A percentile compares a stretch with the other conserved stretches of the same genome.
Evolutionary conservation across 176 grass and related monocot genomes (phyloP).

Genomic region (Musa troglodytarum): DNA sequence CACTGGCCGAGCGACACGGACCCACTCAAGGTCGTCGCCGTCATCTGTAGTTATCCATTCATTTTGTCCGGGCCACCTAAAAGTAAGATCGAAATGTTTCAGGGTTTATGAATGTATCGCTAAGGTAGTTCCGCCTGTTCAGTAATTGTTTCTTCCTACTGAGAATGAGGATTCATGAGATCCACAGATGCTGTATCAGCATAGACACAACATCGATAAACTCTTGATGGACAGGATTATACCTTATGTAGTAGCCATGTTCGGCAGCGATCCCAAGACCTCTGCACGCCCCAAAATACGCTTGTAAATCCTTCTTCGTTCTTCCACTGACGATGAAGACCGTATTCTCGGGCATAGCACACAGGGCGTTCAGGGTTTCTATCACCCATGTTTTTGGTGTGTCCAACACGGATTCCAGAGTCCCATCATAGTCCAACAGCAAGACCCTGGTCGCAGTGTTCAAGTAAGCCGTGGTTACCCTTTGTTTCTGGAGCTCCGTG

Average conservation of each 20-base stretch:
- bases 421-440: background rate
- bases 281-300: background rate
- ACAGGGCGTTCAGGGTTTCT: background rate
- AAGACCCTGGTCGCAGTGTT: background rate
- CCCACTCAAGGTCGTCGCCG: too few species aligned
- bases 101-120: too few species aligned
- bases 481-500: background rate
- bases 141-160: too few species aligned
- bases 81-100: too few species aligned
- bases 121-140: too few species aligned
- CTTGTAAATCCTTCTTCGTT: background rate
- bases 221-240: too few species aligned
- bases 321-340: background rate
- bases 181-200: background rate
- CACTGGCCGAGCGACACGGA: background rate
- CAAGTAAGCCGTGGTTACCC: background rate
- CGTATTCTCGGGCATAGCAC: background rate
- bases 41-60: too few species aligned
- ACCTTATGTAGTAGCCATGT: background rate
- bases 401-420: background rate
- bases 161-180: background rate
- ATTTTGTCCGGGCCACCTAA: too few species aligned
- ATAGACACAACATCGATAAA: too few species aligned
- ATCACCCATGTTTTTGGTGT: background rate
- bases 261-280: background rate